phyloP scores from a whole-genome alignment of 331 rosid genomes.

The Malus hybrid region DNA sequence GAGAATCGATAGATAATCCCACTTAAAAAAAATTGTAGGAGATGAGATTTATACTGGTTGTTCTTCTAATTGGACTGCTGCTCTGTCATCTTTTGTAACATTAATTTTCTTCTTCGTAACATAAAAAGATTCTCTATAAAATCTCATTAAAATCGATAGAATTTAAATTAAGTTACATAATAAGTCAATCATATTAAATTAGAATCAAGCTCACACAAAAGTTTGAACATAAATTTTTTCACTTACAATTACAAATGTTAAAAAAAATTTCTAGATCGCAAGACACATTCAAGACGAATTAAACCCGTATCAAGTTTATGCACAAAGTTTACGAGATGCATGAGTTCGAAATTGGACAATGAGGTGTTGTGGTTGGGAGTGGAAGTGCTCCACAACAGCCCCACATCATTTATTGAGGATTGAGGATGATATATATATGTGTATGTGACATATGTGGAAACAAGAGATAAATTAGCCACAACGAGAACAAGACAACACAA shows the following conservation, averaged over 20 bases:
- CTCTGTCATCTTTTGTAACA: too few species aligned
- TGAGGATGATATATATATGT: neutral
- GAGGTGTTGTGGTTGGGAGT: neutral
- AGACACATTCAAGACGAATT: neutral
- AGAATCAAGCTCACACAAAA: neutral
- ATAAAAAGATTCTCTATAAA: too few species aligned
- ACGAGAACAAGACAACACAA: neutral
- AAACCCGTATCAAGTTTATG: neutral
- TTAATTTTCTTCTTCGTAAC: too few species aligned
- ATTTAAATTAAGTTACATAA: neutral
- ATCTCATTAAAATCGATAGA: too few species aligned
- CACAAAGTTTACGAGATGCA: neutral
- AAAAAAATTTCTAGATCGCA: neutral
- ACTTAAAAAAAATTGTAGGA: too few species aligned
- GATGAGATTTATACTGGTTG: too few species aligned
- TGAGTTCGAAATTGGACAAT: neutral
- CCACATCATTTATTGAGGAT: neutral
- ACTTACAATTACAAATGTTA: neutral
- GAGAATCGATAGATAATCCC: too few species aligned
- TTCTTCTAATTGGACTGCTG: too few species aligned
- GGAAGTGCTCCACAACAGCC: neutral
- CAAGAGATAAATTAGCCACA: neutral
- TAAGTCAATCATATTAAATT: too few species aligned
- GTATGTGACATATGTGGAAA: neutral
- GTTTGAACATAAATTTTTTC: too few species aligned